These are phyloP conservation scores for Endocarpon pusillum DNA, from an alignment of 495 filamentous ascomycete species.

Conservation along the genomic window DNA sequence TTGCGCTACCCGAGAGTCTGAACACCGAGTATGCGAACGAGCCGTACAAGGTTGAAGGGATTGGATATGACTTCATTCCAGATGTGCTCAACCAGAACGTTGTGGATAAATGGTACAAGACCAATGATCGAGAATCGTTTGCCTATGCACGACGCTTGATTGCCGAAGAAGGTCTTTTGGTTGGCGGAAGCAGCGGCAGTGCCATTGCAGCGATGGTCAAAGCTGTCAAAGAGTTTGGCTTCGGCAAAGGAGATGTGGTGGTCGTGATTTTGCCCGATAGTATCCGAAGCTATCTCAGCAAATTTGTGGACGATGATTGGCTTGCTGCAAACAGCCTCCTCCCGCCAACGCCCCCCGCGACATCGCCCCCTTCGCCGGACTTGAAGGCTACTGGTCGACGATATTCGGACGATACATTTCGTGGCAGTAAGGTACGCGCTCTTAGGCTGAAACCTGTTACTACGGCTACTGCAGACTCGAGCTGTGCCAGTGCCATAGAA, in stretches of 20 bases:
- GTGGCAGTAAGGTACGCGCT: constrained; percentile 55
- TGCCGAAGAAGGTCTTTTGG: constrained; percentile 83
- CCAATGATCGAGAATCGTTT: constrained; percentile 83
- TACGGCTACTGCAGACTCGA: constrained; percentile 47
- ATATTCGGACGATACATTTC: constrained; percentile 39
- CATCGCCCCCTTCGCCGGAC: constrained; percentile 26
- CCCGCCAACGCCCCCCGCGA: constrained; percentile 34
- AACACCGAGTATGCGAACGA: constrained; percentile 67
- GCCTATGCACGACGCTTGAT: constrained; percentile 76
- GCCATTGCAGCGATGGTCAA: constrained; percentile 74
- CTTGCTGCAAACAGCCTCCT: constrained; percentile 86
- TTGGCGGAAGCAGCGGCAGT: constrained; percentile 87
- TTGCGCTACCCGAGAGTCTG: constrained; percentile 60
- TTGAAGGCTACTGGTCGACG: constrained; percentile 12
- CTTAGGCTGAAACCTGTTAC: constrained; percentile 85
- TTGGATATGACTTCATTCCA: constrained; percentile 96
- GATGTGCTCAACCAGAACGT: constrained; percentile 68
- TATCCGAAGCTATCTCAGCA: constrained; percentile 94
- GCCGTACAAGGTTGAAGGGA: constrained; percentile 94
- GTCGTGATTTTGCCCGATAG: constrained; percentile 89
- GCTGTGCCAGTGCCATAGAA: constrained; percentile 76
- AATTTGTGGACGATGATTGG: constrained; percentile 98
- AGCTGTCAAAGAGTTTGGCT: constrained; percentile 54
- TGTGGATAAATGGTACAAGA: constrained; percentile 98
- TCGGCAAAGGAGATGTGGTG: constrained; percentile 63